Conservation (phyloP, 1,284 basidiomycete species). For the Termitomyces sp. region DNA sequence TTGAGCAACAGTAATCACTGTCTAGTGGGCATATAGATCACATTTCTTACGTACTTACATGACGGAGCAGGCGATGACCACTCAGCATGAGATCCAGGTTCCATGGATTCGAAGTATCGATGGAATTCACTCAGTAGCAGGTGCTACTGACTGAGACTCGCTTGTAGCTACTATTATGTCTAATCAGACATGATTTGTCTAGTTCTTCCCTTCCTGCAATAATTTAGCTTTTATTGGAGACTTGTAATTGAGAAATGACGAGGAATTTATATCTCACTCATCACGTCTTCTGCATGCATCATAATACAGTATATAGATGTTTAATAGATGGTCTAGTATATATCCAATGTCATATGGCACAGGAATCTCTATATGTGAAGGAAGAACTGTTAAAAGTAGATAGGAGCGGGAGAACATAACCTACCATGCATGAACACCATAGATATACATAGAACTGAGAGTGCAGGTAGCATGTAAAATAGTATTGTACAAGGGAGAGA, state of each 20-base stretch:
- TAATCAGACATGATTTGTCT: no score
- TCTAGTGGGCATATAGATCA: background rate
- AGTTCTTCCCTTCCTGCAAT: no score
- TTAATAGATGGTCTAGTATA: background rate
- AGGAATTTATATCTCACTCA: no score
- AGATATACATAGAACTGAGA: background rate
- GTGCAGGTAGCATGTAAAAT: background rate
- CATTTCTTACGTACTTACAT: background rate
- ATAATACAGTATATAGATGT: background rate
- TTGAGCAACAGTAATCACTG: conserved; percentile 20
- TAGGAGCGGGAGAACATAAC: background rate
- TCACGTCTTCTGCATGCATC: no score
- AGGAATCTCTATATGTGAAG: background rate
- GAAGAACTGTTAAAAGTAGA: background rate
- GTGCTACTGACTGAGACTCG: no score
- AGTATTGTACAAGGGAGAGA: background rate
- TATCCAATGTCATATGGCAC: background rate
- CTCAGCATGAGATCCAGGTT: background rate
- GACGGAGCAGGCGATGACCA: background rate
- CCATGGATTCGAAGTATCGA: background rate
- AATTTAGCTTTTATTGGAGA: no score
- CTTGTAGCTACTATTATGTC: no score
- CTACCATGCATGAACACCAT: background rate
- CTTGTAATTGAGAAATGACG: no score
- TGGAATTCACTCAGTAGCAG: background rate